Percentiles rank a stretch among this genome's conserved stretches.
phyloP scores from a whole-genome alignment of 257 asterid genomes.

The Oldenlandia corymbosa region DNA sequence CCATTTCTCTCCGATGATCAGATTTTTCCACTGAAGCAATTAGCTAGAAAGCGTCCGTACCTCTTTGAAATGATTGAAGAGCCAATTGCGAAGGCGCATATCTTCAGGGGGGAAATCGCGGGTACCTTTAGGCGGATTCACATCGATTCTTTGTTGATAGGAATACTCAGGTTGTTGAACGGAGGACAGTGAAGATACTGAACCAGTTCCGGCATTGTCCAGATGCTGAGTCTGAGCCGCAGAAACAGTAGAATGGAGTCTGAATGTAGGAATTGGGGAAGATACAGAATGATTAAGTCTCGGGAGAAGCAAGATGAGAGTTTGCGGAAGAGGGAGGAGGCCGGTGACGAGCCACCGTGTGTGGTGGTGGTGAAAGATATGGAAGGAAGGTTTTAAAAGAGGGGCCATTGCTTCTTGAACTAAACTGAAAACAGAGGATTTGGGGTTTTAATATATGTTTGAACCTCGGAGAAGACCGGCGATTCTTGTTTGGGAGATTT shows the following conservation, averaged over 20 bases:
- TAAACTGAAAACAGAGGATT: too few relatives aligned
- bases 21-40: too few relatives aligned
- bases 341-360: slow-evolving; percentile 29
- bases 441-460: too few relatives aligned
- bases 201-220: slow-evolving; percentile 55
- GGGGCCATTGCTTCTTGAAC: slow-evolving; percentile 62
- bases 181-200: slow-evolving; percentile 60
- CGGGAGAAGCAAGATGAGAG: slow-evolving; percentile 14
- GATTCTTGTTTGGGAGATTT: too few relatives aligned
- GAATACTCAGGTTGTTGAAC: slow-evolving; percentile 23
- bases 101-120: slow-evolving; percentile 97
- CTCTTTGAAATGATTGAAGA: slow-evolving; percentile 77
- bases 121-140: slow-evolving; percentile 96
- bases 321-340: slow-evolving; percentile 23
- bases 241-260: slow-evolving; percentile 20
- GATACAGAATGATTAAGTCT: slow-evolving; percentile 18
- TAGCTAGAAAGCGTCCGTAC: slow-evolving; percentile 19
- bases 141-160: slow-evolving; percentile 66
- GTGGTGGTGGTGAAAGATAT: slow-evolving; percentile 41
- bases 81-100: slow-evolving; percentile 96
- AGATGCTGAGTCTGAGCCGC: slow-evolving; percentile 28
- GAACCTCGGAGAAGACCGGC: too few relatives aligned
- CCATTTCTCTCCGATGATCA: too few relatives aligned
- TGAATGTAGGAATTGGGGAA: slow-evolving; percentile 13
- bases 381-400: slow-evolving; percentile 42